phyloP scores from a whole-genome alignment of 148 eudicot species.

The Nepenthes mirabilis region DNA sequence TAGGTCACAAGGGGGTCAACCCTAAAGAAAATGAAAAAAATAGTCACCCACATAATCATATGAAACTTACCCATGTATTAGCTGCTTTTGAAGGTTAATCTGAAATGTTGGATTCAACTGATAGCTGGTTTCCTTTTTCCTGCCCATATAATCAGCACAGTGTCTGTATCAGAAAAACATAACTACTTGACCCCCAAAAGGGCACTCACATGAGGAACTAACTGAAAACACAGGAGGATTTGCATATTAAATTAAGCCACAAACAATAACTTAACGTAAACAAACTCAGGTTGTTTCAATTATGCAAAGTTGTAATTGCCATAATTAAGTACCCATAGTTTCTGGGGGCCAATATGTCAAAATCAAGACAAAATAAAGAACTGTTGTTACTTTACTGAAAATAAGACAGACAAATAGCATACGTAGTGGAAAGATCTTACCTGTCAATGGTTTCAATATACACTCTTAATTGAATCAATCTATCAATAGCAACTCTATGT shows the following conservation, averaged over 20 bases:
- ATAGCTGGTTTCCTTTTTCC: conserved; percentile 78
- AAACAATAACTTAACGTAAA: too few relatives aligned
- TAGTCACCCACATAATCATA: conserved; percentile 2
- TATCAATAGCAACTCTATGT: conserved; percentile 79
- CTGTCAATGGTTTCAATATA: conserved; percentile 61
- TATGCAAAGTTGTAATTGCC: too few relatives aligned
- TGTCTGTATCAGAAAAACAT: background rate
- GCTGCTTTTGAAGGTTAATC: conserved; percentile 72
- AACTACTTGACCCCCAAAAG: background rate
- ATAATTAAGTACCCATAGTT: too few relatives aligned
- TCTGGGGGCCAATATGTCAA: too few relatives aligned
- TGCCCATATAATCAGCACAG: conserved; percentile 18
- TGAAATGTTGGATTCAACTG: conserved; percentile 59
- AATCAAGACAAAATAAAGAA: too few relatives aligned
- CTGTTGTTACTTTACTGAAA: too few relatives aligned
- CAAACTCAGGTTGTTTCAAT: too few relatives aligned
- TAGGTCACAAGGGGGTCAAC: background rate
- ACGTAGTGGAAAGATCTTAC: conserved; percentile 17
- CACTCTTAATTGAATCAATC: conserved; percentile 73
- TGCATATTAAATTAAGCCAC: too few relatives aligned
- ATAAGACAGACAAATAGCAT: background rate
- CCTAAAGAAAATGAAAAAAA: background rate
- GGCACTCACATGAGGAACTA: too few relatives aligned
- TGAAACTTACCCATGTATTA: conserved; percentile 58
- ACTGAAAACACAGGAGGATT: too few relatives aligned